A percentile compares a stretch with the other conserved stretches of the same genome.
These are phyloP conservation scores for Aspergillus tanneri DNA, from an alignment of 2,329 filamentous ascomycete genomes.

Conservation along the genomic window DNA sequence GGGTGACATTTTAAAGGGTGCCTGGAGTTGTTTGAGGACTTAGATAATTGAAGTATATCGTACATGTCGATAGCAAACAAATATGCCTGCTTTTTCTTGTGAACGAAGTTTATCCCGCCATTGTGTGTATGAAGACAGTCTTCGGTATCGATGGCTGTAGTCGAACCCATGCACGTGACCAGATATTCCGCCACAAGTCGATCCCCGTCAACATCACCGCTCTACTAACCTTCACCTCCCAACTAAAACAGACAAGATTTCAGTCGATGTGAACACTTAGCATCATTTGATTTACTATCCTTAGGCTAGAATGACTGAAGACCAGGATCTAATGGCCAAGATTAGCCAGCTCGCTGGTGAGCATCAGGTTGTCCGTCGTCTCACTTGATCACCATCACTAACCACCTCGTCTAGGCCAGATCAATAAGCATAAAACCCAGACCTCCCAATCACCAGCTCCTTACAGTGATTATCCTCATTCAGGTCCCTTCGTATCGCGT, in stretches of 20 bases:
- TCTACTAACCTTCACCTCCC: conserved; percentile 10
- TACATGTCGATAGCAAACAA: background rate
- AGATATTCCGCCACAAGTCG: too few relatives aligned
- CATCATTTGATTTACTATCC: background rate
- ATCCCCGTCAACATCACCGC: too few relatives aligned
- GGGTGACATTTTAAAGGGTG: conserved; percentile 13
- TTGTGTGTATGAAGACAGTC: too few relatives aligned
- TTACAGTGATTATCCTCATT: conserved; percentile 22
- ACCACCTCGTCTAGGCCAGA: conserved; percentile 59
- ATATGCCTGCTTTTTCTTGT: background rate
- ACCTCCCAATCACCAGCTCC: conserved; percentile 21
- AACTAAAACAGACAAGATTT: too few relatives aligned
- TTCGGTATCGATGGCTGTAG: too few relatives aligned
- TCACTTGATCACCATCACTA: conserved; percentile 5
- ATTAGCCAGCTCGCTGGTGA: conserved; percentile 59
- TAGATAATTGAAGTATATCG: conserved; percentile 4
- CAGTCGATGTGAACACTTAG: background rate
- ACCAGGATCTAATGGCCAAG: conserved; percentile 55
- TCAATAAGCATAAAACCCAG: conserved; percentile 74
- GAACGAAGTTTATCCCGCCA: background rate
- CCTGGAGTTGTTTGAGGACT: conserved; percentile 11
- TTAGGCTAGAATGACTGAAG: conserved; percentile 50
- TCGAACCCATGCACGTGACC: too few relatives aligned
- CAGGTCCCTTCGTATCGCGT: conserved; percentile 28
- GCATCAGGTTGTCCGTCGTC: conserved; percentile 21